phyloP scores from a whole-genome alignment of 2,329 filamentous ascomycete species.

The Lachnellula willkommii region DNA sequence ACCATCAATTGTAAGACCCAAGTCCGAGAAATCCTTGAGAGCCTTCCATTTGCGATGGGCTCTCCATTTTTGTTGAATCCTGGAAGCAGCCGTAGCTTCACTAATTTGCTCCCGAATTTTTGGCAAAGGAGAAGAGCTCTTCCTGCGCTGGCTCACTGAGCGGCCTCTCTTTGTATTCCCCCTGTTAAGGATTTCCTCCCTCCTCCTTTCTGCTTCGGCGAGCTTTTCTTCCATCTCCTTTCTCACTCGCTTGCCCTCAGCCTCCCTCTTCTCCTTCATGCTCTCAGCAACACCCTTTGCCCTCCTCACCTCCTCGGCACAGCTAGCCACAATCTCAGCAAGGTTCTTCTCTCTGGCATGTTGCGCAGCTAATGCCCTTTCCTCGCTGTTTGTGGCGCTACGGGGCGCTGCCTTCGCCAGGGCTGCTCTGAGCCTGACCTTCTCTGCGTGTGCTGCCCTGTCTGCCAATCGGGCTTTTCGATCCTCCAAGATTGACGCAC shows the following conservation, averaged over 20 bases:
- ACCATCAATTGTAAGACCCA: conserved; percentile 65
- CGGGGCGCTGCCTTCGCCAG: conserved; percentile 64
- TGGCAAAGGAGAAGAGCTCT: conserved; percentile 44
- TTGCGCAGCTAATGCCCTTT: conserved; percentile 70
- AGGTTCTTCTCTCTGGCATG: conserved; percentile 74
- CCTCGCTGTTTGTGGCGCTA: conserved; percentile 63
- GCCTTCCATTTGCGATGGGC: conserved; percentile 50
- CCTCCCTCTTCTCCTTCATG: conserved; percentile 44
- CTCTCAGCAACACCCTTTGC: conserved; percentile 10
- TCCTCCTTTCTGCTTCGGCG: conserved; percentile 68
- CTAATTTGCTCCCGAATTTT: conserved; percentile 45
- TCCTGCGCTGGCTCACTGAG: conserved; percentile 49
- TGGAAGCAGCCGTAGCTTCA: conserved; percentile 56
- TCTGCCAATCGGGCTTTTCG: conserved; percentile 75
- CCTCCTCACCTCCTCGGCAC: conserved; percentile 71
- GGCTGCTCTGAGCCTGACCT: conserved; percentile 71
- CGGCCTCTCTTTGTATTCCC: conserved; percentile 47
- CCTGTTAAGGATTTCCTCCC: conserved; percentile 57
- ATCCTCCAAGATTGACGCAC: conserved; percentile 74
- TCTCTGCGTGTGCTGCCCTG: conserved; percentile 75
- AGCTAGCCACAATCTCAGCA: conserved; percentile 73
- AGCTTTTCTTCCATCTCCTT: conserved; percentile 75
- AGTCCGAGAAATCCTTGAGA: conserved; percentile 59
- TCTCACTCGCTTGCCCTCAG: conserved; percentile 63
- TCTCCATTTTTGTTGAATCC: conserved; percentile 69